phyloP scores from a whole-genome alignment of 768 basidiomycete genomes.

The Fomitopsis serialis region DNA sequence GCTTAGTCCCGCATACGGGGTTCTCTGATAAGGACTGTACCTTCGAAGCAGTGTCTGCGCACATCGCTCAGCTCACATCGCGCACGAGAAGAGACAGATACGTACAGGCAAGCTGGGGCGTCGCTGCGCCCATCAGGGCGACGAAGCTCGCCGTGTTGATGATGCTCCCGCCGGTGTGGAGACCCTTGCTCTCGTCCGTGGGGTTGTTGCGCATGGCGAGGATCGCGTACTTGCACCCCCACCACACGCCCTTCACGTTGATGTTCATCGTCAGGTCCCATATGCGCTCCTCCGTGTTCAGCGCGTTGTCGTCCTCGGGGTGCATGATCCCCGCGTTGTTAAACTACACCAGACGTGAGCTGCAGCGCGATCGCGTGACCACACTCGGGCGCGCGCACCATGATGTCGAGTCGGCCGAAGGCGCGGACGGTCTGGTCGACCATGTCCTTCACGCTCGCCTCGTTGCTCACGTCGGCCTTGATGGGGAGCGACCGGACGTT shows the following conservation, averaged over 20 bases:
- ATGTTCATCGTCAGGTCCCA: slow-evolving; percentile 93
- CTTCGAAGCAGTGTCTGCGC: slow-evolving; percentile 89
- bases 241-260: slow-evolving; percentile 99
- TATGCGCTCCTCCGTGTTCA: slow-evolving; percentile 94
- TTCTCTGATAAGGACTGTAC: slow-evolving; percentile 26
- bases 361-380: background rate
- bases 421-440: slow-evolving; percentile 75
- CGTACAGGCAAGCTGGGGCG: slow-evolving; percentile 96
- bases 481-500: slow-evolving; percentile 63
- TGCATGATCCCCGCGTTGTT: slow-evolving; percentile 99
- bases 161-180: slow-evolving; percentile 83
- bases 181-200: slow-evolving; percentile 71
- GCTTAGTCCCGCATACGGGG: background rate
- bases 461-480: slow-evolving; percentile 86
- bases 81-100: slow-evolving; percentile 11
- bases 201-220: slow-evolving; percentile 94
- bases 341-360: slow-evolving; percentile 46
- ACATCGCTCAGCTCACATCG: background rate
- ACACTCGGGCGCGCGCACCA: slow-evolving; percentile 51
- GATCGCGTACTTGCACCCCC: slow-evolving; percentile 97
- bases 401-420: slow-evolving; percentile 92
- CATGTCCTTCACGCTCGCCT: slow-evolving; percentile 76
- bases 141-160: slow-evolving; percentile 99
- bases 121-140: slow-evolving; percentile 91
- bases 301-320: slow-evolving; percentile 86